These are phyloP conservation scores for Cenchrus purpureus DNA, from an alignment of 176 grass and related monocot species.

Conservation along the genomic window DNA sequence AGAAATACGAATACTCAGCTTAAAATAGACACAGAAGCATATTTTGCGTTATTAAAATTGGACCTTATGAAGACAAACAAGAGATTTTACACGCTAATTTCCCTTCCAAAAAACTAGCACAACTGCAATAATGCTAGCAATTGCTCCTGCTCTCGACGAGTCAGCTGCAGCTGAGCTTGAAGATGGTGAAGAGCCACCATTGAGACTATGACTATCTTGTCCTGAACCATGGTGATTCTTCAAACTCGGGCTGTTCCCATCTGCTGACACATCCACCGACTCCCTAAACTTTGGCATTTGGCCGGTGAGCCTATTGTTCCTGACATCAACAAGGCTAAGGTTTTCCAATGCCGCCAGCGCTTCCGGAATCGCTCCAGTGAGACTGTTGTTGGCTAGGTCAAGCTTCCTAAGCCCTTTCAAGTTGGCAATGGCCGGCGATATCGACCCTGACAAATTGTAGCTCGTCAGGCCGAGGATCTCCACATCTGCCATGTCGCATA, in stretches of 20 bases:
- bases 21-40: not conserved
- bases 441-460: not conserved
- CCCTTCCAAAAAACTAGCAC: not conserved
- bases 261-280: not conserved
- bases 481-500: not conserved
- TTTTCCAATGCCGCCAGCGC: not conserved
- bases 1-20: not conserved
- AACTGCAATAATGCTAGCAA: not conserved
- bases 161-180: not conserved
- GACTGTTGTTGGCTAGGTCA: not conserved
- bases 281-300: not conserved
- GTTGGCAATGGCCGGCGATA: not conserved
- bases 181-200: not conserved
- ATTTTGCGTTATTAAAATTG: not conserved
- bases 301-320: not conserved
- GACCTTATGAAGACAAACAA: not conserved
- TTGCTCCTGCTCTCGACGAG: not conserved
- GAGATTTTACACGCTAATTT: not conserved
- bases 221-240: not conserved
- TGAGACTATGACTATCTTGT: not conserved
- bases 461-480: not conserved
- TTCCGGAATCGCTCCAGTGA: not conserved
- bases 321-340: not conserved
- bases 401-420: not conserved
- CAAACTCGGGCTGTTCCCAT: not conserved